These are phyloP conservation scores for Amylocystis lapponica DNA, from an alignment of 768 basidiomycete species.

Conservation along the genomic window DNA sequence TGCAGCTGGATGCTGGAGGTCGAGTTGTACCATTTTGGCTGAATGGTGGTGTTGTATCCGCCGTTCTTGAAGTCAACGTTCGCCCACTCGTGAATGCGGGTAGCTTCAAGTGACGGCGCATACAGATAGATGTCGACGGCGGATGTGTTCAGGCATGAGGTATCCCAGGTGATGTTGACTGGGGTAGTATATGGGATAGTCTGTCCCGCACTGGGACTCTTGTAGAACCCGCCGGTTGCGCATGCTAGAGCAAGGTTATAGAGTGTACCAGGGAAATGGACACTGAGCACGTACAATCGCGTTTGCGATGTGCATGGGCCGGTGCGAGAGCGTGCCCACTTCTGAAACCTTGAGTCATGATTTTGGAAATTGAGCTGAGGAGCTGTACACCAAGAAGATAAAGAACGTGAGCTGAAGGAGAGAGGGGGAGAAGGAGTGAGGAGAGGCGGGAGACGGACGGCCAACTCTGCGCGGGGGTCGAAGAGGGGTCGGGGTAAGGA, in stretches of 20 bases:
- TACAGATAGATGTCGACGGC: conserved; percentile 67
- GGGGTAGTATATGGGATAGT: conserved; percentile 42
- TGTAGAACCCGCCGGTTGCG: conserved; percentile 56
- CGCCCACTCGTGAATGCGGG: conserved; percentile 54
- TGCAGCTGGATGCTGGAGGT: conserved; percentile 46
- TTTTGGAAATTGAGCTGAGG: too few relatives aligned
- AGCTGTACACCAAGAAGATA: conserved; percentile 1
- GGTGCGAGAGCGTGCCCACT: conserved; percentile 8
- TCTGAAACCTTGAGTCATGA: conserved; percentile 12
- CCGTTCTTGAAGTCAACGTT: conserved; percentile 44
- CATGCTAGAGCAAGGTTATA: conserved; percentile 33
- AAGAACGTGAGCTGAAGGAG: conserved; percentile 10
- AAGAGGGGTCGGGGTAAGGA: conserved; percentile 2
- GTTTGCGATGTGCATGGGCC: conserved; percentile 7
- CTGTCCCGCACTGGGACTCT: conserved; percentile 42
- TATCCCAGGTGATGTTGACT: conserved; percentile 60
- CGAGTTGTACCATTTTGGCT: conserved; percentile 70
- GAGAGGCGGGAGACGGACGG: conserved; percentile 2
- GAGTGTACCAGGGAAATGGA: too few relatives aligned
- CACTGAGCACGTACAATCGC: conserved; percentile 11
- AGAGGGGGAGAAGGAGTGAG: conserved; percentile 3
- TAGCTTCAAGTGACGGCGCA: conserved; percentile 36
- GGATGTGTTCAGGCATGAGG: conserved; percentile 44
- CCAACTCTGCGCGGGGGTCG: conserved; percentile 6
- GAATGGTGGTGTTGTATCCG: conserved; percentile 41